A percentile compares a stretch with the other conserved stretches of the same genome.
These are phyloP conservation scores for Hawksworthiomyces lignivorus DNA, from an alignment of 2,329 filamentous ascomycete genomes.

Conservation along the genomic window DNA sequence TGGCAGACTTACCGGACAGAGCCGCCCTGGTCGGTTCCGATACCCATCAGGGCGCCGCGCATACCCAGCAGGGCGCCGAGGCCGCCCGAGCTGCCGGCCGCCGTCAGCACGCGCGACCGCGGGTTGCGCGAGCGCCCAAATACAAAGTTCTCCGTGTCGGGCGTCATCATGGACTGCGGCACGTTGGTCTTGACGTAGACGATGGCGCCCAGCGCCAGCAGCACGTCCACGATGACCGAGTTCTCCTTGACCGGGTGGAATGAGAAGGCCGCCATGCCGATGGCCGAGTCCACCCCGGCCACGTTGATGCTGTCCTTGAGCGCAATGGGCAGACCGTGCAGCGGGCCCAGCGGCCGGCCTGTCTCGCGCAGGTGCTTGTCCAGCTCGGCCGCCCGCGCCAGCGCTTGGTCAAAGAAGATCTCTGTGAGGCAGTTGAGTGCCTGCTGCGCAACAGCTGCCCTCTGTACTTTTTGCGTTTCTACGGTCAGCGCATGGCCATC, in stretches of 20 bases:
- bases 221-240: constrained; percentile 12
- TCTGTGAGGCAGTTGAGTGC: constrained; percentile 37
- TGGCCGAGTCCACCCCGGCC: constrained; percentile 10
- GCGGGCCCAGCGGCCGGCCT: constrained; percentile 41
- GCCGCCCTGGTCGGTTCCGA: constrained; percentile 1
- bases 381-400: constrained; percentile 38
- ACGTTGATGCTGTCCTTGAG: constrained; percentile 34
- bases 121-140: not conserved
- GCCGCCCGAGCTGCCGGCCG: not conserved
- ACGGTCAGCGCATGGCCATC: too few species aligned
- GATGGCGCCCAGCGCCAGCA: constrained; percentile 13
- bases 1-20: constrained; percentile 1
- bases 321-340: constrained; percentile 54
- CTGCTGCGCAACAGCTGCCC: not conserved
- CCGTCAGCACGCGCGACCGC: not conserved
- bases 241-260: constrained; percentile 7
- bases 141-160: not conserved
- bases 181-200: constrained; percentile 16
- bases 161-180: constrained; percentile 14
- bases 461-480: too few species aligned
- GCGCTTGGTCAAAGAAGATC: constrained; percentile 40
- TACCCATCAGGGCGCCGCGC: not conserved
- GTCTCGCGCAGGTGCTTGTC: constrained; percentile 36
- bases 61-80: not conserved
- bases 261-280: constrained; percentile 10